Evolutionary conservation across 139 green algal genomes (phyloP).

Genomic region (Chlorella sorokiniana): DNA sequence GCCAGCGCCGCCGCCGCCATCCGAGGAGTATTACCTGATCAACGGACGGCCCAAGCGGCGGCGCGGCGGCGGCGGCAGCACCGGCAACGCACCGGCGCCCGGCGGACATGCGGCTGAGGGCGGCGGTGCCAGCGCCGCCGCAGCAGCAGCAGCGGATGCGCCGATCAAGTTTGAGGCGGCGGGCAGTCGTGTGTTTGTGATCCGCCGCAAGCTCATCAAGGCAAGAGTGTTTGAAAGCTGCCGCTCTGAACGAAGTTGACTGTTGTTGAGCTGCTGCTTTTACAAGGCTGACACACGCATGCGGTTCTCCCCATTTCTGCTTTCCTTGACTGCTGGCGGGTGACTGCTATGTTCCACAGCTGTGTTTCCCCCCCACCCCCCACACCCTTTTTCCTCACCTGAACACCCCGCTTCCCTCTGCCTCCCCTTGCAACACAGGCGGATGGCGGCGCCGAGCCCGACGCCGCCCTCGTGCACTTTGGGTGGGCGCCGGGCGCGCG

Average conservation of each 20-base stretch:
- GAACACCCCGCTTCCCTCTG: background rate
- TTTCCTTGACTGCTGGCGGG: too few relatives aligned
- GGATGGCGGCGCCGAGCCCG: background rate
- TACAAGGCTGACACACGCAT: background rate
- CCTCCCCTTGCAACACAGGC: background rate
- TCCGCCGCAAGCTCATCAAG: slow-evolving; percentile 43
- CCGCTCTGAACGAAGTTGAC: background rate
- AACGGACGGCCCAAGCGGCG: slow-evolving; percentile 45
- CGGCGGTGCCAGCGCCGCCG: background rate
- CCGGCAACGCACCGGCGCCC: background rate
- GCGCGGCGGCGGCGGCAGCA: slow-evolving; percentile 3
- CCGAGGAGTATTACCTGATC: slow-evolving; percentile 42
- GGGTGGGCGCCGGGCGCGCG: slow-evolving; percentile 39
- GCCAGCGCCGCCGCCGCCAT: background rate
- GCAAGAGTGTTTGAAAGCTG: background rate
- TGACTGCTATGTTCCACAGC: too few relatives aligned
- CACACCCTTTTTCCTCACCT: too few relatives aligned
- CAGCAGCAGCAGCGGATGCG: background rate
- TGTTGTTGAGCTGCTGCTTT: too few relatives aligned
- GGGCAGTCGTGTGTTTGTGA: slow-evolving; percentile 35
- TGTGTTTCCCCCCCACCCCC: background rate
- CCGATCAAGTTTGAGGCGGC: slow-evolving; percentile 44
- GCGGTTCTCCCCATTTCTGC: background rate
- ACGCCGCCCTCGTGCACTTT: slow-evolving; percentile 42
- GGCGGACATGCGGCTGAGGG: background rate